Evolutionary conservation across 225 moss, liverwort and hornwort genomes (phyloP), one percentile per base, ranked within the genome.

Genomic region (Antitrichia curtipendula): DNA sequence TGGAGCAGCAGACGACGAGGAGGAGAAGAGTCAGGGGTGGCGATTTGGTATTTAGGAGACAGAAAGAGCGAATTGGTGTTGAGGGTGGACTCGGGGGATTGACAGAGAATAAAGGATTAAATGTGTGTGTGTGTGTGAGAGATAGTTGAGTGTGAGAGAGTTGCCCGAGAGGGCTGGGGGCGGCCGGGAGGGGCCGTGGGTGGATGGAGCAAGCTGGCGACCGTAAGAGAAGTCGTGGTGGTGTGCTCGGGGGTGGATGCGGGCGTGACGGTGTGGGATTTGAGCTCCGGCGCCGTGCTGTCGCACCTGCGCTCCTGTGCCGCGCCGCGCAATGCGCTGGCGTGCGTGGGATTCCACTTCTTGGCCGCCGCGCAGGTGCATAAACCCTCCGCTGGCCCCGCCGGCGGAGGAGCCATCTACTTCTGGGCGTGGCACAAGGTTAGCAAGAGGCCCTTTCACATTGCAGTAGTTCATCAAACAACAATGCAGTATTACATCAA

Each of bases 361-460:
- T 92, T 98, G 77, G 98, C 97, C 69, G 98, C 97, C 66, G 94
- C 98, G 45, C 98, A 98, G 93, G 92, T 95, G 80, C 93, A 91
- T 85, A 98, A 98, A 94, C 90, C 96, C 66, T 91, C 96, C 9
- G 87, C 32, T 60, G 92, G 95, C 62, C 90, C 95, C 40, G 89
- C 93, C 54, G 90, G 92, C 36, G 97, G 95, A 63, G 98, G 98
- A 41, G 94, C 95, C 81, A 92, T 98, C 82, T 96, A 92, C 94
- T 97, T 98, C 90, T 98, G 98, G 98, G 95, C 98, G 18, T 98
- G 98, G 98, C 96, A 97, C 86, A 98, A 97, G 98, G 98, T 97
- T 50, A 87, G 60, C 14, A 50, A 52, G 36, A 68, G 59, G 20
- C 50, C 60, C 47, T 54, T 32, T 74, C 82, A 60, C 38, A 53